Base-by-base conservation (phyloP, 495 filamentous ascomycete genomes). In the Schizothecium vesticola region DNA sequence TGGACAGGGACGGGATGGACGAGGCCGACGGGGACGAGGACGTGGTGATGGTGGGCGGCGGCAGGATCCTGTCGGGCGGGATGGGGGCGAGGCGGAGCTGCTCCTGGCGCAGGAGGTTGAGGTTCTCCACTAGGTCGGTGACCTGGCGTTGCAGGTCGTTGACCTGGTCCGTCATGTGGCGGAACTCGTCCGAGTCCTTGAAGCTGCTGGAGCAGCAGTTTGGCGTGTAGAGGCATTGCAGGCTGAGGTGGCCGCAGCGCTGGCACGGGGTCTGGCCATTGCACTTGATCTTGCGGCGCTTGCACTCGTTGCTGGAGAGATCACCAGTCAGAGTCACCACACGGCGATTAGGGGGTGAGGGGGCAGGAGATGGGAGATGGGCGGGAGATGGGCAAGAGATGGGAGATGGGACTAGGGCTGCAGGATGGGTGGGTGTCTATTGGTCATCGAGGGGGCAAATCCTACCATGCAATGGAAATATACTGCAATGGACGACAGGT, bases 401-500 rank as follows among this genome's bases (percentile, higher is more conserved):
- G n/a, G n/a, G n/a, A n/a, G n/a, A n/a, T n/a, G n/a, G n/a, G n/a
- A n/a, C n/a, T 6, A 59, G 23, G 22, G 43, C 43, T 60, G 29
- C 23, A 29, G 22, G 33, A 33, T 25, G 36, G 51, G 11, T 29
- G 16, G 61, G 55, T 13, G 24, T 19, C 36, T 43, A n/a, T 31
- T 60, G 60, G 33, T 13, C 23, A 33, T 13, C 23, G 58, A 43
- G 31, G 9, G 23, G 24, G 22, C 10, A 11, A 9, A 64, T 74
- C 86, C 75, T 85, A 94, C 92, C 92, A 96, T 73, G 93, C 93
- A 72, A 97, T 95, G 43, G 91, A 93, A 75, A 95, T 94, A 80
- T 97, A 97, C 76, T 92, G 83, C 12, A 55, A 13, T 12, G 25
- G 19, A n/a, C 28, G 10, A 29, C 8, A 10, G 26, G 28, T 29